Conservation (phyloP, 352 stramenopile species). For the Pythium phragmiticola region DNA sequence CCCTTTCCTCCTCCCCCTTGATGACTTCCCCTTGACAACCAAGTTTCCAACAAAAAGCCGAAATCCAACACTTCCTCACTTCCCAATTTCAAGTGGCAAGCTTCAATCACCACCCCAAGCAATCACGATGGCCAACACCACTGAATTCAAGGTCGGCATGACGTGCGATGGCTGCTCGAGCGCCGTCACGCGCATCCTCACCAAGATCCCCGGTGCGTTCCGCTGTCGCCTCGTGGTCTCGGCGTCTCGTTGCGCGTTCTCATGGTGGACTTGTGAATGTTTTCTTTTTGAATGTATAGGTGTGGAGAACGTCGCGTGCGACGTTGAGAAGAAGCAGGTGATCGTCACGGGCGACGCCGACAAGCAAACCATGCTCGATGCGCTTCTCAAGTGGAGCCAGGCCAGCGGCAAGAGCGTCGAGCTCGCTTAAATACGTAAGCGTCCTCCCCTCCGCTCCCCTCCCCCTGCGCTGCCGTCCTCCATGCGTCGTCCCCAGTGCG, state of each 20-base stretch:
- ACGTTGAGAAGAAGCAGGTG: conserved; percentile 88
- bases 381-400: conserved; percentile 89
- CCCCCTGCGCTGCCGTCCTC: no score
- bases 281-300: conserved; percentile 30
- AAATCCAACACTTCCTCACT: conserved; percentile 15
- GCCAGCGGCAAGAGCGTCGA: conserved; percentile 86
- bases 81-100: conserved; percentile 17
- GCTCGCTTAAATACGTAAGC: conserved; percentile 43
- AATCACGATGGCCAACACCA: conserved; percentile 20
- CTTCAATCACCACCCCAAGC: conserved; percentile 1
- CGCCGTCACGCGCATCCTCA: conserved; percentile 88
- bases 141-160: conserved; percentile 90
- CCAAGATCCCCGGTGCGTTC: conserved; percentile 79
- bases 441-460: neutral
- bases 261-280: neutral
- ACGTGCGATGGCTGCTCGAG: conserved; percentile 89
- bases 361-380: conserved; percentile 75
- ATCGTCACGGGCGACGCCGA: conserved; percentile 78
- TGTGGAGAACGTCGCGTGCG: conserved; percentile 80
- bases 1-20: neutral
- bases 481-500: neutral
- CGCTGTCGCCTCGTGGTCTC: neutral
- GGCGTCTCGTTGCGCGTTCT: neutral
- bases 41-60: neutral
- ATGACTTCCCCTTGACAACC: neutral